Evolutionary conservation across 2,329 filamentous ascomycete species (phyloP).

Genomic region (Fusarium scirpi): DNA sequence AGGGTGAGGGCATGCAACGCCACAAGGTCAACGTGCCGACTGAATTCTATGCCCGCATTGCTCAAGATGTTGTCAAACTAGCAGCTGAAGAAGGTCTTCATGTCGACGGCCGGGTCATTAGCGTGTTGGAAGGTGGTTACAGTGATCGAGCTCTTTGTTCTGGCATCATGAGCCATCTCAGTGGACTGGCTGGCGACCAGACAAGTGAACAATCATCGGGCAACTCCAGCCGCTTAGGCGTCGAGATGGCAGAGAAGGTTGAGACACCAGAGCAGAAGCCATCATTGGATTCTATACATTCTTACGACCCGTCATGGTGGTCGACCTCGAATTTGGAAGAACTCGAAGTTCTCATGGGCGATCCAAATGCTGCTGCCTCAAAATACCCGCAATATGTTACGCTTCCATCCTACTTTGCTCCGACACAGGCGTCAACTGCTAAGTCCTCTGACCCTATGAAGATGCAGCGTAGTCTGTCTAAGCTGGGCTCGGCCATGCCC

Average conservation of each 20-base stretch:
- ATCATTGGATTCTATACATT: constrained; percentile 50
- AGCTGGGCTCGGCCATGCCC: constrained; percentile 56
- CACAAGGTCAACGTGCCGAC: constrained; percentile 97
- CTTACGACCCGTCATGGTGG: constrained; percentile 81
- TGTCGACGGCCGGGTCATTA: constrained; percentile 88
- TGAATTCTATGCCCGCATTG: constrained; percentile 93
- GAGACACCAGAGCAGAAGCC: constrained; percentile 51
- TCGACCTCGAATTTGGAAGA: constrained; percentile 72
- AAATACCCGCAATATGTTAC: constrained; percentile 68
- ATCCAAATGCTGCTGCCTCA: constrained; percentile 57
- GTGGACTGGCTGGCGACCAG: constrained; percentile 76
- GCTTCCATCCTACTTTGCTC: constrained; percentile 82
- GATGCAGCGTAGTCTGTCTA: constrained; percentile 72
- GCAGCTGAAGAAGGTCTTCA: constrained; percentile 82
- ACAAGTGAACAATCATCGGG: constrained; percentile 53
- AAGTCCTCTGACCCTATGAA: constrained; percentile 79
- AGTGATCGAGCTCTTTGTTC: constrained; percentile 91
- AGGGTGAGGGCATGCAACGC: constrained; percentile 91
- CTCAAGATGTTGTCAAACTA: constrained; percentile 83
- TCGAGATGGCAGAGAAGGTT: constrained; percentile 69
- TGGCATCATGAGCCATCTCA: constrained; percentile 89
- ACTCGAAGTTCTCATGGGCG: constrained; percentile 71
- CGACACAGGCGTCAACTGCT: constrained; percentile 87
- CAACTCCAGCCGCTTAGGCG: constrained; percentile 60
- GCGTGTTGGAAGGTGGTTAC: constrained; percentile 95